These are phyloP conservation scores for Plantago rigida DNA, from an alignment of 305 asterid species.

Conservation along the genomic window DNA sequence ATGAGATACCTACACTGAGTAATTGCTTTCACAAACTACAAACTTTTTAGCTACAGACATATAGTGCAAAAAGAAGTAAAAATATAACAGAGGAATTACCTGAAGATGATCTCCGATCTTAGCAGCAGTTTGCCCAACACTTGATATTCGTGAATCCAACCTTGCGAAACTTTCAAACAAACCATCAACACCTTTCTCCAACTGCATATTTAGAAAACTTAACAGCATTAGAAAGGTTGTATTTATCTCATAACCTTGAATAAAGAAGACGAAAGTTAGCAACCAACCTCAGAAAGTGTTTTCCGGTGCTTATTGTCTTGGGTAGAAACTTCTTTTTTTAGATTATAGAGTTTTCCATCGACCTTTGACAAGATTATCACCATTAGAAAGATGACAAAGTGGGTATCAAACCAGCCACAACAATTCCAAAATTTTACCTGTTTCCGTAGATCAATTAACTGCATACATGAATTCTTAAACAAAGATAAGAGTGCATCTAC, in stretches of 20 bases:
- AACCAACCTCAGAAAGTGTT: constrained; percentile 83
- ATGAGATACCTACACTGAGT: neutral
- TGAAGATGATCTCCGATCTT: constrained; percentile 96
- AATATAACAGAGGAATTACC: constrained; percentile 35
- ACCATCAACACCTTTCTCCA: constrained; percentile 97
- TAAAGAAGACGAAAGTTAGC: constrained; percentile 1
- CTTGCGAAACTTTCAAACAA: constrained; percentile 86
- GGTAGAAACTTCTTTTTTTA: constrained; percentile 68
- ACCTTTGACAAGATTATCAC: constrained; percentile 38
- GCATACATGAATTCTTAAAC: constrained; percentile 71
- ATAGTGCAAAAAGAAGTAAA: neutral
- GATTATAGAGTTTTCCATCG: constrained; percentile 74
- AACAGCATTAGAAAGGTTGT: constrained; percentile 17
- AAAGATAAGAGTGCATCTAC: constrained; percentile 76
- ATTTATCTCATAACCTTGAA: constrained; percentile 16
- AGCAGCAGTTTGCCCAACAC: constrained; percentile 99
- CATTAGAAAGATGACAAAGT: constrained; percentile 26
- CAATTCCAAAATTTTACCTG: constrained; percentile 40
- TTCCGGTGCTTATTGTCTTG: constrained; percentile 88
- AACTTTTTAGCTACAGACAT: neutral
- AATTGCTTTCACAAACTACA: neutral
- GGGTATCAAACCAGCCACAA: constrained; percentile 3
- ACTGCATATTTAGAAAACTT: constrained; percentile 38
- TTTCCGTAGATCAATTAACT: constrained; percentile 75
- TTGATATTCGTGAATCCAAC: constrained; percentile 91